phyloP scores from a whole-genome alignment of 1,139 yeast species.

The Arxiozyma bovina region DNA sequence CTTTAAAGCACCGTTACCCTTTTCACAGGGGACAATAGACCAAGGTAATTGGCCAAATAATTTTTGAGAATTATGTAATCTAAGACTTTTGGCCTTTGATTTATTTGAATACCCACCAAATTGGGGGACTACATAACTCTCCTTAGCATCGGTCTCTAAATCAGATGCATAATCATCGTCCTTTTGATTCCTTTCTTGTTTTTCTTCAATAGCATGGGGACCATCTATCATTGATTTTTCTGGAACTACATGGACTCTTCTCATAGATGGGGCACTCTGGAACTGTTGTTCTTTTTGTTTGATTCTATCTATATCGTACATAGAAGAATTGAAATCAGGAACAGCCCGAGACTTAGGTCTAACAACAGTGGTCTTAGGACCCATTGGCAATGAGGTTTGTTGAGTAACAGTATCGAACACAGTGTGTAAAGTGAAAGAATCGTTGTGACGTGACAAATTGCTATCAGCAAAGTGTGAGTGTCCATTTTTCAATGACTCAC shows the following conservation, averaged over 20 bases:
- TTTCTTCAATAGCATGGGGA: not conserved
- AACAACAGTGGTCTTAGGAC: conserved; percentile 19
- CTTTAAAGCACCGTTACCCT: conserved; percentile 81
- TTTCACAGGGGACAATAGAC: conserved; percentile 57
- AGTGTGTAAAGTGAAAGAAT: conserved; percentile 4
- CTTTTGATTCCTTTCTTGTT: conserved; percentile 1
- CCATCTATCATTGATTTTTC: not conserved
- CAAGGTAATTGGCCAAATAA: conserved; percentile 69
- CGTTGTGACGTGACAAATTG: not conserved
- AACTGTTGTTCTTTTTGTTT: conserved; percentile 22
- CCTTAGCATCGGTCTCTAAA: conserved; percentile 16
- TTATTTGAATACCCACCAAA: conserved; percentile 66
- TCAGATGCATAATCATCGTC: conserved; percentile 13
- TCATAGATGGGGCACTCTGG: conserved; percentile 25
- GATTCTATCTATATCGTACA: conserved; percentile 24
- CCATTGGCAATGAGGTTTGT: conserved; percentile 12
- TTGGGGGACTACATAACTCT: conserved; percentile 43
- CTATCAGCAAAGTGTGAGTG: not conserved
- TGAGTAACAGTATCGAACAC: conserved; percentile 5
- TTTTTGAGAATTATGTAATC: conserved; percentile 40
- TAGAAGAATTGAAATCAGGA: conserved; percentile 23
- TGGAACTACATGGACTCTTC: conserved; percentile 18
- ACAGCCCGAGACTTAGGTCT: conserved; percentile 29
- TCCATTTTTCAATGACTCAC: no score
- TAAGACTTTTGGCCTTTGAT: conserved; percentile 32